These are phyloP conservation scores for Epichloe sp. DNA, from an alignment of 2,329 filamentous ascomycete genomes.

Conservation along the genomic window DNA sequence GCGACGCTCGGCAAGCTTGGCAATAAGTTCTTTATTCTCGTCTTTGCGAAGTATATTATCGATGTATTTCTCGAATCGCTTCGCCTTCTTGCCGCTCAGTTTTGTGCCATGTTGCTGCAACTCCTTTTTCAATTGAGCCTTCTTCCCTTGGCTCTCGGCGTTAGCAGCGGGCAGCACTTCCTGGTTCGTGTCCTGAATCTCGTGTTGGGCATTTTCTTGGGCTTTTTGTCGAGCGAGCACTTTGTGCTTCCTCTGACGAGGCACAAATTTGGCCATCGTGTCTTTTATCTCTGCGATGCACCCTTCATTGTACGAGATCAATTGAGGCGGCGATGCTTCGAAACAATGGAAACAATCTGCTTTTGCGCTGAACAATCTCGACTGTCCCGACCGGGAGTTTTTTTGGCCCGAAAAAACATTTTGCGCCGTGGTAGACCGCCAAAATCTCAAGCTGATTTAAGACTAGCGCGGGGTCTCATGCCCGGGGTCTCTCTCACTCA, in stretches of 20 bases:
- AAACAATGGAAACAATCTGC: constrained; percentile 10
- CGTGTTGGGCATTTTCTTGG: constrained; percentile 27
- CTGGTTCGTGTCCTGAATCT: constrained; percentile 25
- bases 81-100: constrained; percentile 52
- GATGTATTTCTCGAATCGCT: constrained; percentile 55
- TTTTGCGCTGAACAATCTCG: too few species aligned
- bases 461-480: constrained; percentile 23
- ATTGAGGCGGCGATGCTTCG: constrained; percentile 6
- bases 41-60: constrained; percentile 92
- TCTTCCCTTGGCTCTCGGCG: constrained; percentile 39
- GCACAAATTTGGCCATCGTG: constrained; percentile 44
- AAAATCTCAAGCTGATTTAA: constrained; percentile 15
- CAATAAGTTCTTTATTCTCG: constrained; percentile 72
- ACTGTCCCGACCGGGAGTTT: not conserved
- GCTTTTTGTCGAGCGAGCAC: constrained; percentile 50
- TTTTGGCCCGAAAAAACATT: constrained; percentile 14
- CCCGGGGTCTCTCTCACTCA: constrained; percentile 15
- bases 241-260: constrained; percentile 54
- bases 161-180: constrained; percentile 28
- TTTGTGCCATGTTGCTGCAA: constrained; percentile 37
- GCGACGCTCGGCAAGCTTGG: constrained; percentile 65
- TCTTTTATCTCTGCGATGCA: not conserved
- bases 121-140: constrained; percentile 40
- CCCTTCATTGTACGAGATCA: not conserved
- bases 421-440: constrained; percentile 25